phyloP scores from a whole-genome alignment of 768 basidiomycete species.

The Mycena kentingensis region DNA sequence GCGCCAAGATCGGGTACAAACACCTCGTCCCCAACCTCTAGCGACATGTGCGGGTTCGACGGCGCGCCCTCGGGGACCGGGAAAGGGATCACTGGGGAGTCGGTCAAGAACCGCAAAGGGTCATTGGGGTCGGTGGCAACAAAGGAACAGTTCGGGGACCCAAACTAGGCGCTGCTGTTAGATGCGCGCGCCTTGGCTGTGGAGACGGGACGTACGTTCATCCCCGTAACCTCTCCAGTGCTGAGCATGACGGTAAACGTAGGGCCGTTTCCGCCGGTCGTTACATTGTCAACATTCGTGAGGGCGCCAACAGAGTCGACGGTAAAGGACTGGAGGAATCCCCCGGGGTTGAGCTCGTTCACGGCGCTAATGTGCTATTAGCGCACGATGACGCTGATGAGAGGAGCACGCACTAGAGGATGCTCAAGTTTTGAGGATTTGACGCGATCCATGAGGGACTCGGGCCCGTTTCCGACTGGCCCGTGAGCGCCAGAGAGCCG shows the following conservation, averaged over 20 bases:
- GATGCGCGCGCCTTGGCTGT: neutral
- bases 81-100: constrained; percentile 49
- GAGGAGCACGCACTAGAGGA: constrained; percentile 54
- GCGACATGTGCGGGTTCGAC: constrained; percentile 65
- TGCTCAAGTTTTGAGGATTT: constrained; percentile 53
- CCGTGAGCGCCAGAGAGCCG: constrained; percentile 45
- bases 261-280: constrained; percentile 51
- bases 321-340: constrained; percentile 54
- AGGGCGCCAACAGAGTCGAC: constrained; percentile 43
- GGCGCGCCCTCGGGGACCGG: constrained; percentile 41
- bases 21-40: constrained; percentile 52
- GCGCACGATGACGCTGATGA: neutral
- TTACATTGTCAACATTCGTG: constrained; percentile 43
- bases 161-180: constrained; percentile 30
- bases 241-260: constrained; percentile 52
- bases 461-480: constrained; percentile 46
- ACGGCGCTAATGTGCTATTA: constrained; percentile 40
- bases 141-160: constrained; percentile 38
- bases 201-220: constrained; percentile 46
- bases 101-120: constrained; percentile 35
- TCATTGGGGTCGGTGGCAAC: constrained; percentile 43
- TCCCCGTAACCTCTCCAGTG: constrained; percentile 56
- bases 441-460: constrained; percentile 63
- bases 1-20: constrained; percentile 64
- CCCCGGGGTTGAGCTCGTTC: constrained; percentile 49